These are phyloP conservation scores for Aphanomyces stellatus DNA, from an alignment of 352 stramenopile species.

Conservation along the genomic window DNA sequence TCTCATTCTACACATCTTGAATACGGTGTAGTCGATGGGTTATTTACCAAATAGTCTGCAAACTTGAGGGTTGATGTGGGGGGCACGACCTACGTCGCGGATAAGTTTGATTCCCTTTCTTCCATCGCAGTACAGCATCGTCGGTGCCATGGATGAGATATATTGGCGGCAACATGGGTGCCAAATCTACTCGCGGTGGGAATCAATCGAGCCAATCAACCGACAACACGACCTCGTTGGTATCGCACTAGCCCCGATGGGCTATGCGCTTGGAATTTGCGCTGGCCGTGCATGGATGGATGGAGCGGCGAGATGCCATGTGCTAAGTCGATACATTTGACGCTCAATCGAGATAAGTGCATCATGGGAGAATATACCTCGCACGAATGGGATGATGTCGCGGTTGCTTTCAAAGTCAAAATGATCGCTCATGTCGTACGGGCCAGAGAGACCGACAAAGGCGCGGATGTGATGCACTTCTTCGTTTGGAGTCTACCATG, in stretches of 20 bases:
- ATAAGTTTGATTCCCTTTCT: neutral
- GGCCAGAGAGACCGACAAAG: slow-evolving; percentile 56
- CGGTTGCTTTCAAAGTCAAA: slow-evolving; percentile 61
- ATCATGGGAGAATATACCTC: neutral
- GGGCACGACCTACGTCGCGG: slow-evolving; percentile 37
- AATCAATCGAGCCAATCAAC: no score
- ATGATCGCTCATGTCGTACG: slow-evolving; percentile 70
- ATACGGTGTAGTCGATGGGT: no score
- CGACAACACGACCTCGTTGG: no score
- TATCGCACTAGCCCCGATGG: slow-evolving; percentile 34
- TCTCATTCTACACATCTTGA: neutral
- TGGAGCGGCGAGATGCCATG: slow-evolving; percentile 74
- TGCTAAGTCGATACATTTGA: slow-evolving; percentile 22
- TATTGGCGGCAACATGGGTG: slow-evolving; percentile 37
- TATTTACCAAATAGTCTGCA: slow-evolving; percentile 33
- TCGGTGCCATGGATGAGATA: slow-evolving; percentile 47
- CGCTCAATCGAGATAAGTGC: neutral
- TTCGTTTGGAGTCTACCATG: neutral
- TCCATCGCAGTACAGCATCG: slow-evolving; percentile 29
- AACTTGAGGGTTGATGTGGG: slow-evolving; percentile 50
- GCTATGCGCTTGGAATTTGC: slow-evolving; percentile 46
- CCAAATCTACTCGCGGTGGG: neutral
- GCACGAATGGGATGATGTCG: slow-evolving; percentile 38
- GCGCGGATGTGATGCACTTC: slow-evolving; percentile 25
- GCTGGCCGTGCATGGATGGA: slow-evolving; percentile 51